A percentile compares a stretch with the other conserved stretches of the same genome.
These are phyloP conservation scores for Cichorium intybus DNA, from an alignment of 140 eudicot genomes.

Conservation along the genomic window DNA sequence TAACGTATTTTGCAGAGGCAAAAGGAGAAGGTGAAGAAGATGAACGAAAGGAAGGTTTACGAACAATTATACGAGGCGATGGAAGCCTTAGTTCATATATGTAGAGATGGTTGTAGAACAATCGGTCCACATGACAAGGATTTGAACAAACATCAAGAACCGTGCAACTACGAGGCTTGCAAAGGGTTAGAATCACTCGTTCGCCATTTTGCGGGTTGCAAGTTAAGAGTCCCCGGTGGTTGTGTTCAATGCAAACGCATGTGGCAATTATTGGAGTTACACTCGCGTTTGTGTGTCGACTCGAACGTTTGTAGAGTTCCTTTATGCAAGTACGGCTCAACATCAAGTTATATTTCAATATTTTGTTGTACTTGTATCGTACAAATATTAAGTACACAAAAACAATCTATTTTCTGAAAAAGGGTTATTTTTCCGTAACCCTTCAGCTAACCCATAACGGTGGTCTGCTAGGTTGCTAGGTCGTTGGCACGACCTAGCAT, in stretches of 20 bases:
- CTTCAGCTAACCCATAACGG: neutral
- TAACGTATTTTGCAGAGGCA: slow-evolving; percentile 40
- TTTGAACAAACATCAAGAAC: slow-evolving; percentile 45
- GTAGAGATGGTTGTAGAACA: slow-evolving; percentile 83
- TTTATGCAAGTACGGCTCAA: slow-evolving; percentile 66
- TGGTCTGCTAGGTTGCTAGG: too few relatives aligned
- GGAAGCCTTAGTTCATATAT: slow-evolving; percentile 98
- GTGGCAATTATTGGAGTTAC: slow-evolving; percentile 94
- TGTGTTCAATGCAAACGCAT: slow-evolving; percentile 94
- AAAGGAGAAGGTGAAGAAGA: slow-evolving; percentile 52
- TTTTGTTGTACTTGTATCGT: slow-evolving; percentile 4
- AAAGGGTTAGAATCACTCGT: slow-evolving; percentile 75
- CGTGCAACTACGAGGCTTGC: slow-evolving; percentile 72
- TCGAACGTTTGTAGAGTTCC: slow-evolving; percentile 78
- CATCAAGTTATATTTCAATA: neutral
- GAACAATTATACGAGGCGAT: slow-evolving; percentile 79
- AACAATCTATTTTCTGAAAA: neutral
- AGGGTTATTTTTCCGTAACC: neutral
- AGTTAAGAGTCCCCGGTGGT: slow-evolving; percentile 76
- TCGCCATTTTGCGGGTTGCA: slow-evolving; percentile 91
- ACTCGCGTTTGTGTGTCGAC: slow-evolving; percentile 75
- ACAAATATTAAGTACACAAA: neutral
- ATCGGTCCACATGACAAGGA: slow-evolving; percentile 76
- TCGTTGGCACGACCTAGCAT: too few relatives aligned
- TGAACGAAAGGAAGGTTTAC: slow-evolving; percentile 59